Percentiles rank a stretch among this genome's conserved stretches.
These are phyloP conservation scores for Aspergillus fumigatus DNA, from an alignment of 2,329 filamentous ascomycete genomes.

Conservation along the genomic window DNA sequence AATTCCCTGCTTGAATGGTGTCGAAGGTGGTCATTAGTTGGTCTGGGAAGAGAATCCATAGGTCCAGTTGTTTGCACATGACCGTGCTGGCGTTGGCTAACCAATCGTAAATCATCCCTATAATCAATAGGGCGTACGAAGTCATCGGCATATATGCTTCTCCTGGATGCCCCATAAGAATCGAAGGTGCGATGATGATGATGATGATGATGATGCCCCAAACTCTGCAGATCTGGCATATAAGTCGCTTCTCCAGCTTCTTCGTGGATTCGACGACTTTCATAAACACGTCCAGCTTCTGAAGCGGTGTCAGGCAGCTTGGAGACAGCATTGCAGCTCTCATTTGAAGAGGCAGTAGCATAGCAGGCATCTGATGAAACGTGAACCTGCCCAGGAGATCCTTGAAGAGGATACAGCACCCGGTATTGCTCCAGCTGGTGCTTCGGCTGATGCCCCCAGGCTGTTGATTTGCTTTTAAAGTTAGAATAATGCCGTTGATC, in stretches of 20 bases:
- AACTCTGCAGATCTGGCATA: conserved; percentile 8
- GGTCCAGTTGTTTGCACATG: conserved; percentile 11
- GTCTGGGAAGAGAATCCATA: conserved; percentile 13
- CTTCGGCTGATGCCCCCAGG: conserved; percentile 7
- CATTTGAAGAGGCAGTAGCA: conserved; percentile 14
- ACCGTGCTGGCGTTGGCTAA: conserved; percentile 15
- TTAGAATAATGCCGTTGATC: conserved; percentile 15
- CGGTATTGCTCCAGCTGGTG: conserved; percentile 2
- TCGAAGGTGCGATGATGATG: conserved; percentile 14
- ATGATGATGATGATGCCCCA: conserved; percentile 15
- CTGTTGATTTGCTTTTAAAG: conserved; percentile 12
- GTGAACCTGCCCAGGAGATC: conserved; percentile 8
- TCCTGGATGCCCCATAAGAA: conserved; percentile 15
- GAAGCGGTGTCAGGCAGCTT: conserved; percentile 11
- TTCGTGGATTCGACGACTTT: conserved; percentile 16
- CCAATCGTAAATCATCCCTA: conserved; percentile 18
- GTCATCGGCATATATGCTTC: conserved; percentile 32
- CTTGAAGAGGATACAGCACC: conserved; percentile 7
- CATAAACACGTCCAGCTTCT: conserved; percentile 14
- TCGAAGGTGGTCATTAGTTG: conserved; percentile 9
- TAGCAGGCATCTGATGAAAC: conserved; percentile 13
- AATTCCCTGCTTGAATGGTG: conserved; percentile 9
- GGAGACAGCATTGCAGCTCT: conserved; percentile 14
- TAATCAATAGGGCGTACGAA: conserved; percentile 33
- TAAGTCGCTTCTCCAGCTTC: conserved; percentile 6